Percentiles rank a stretch among this genome's conserved stretches.
Evolutionary conservation across 129 eudicot species (phyloP).

Genomic region (Flaveria sonorensis): DNA sequence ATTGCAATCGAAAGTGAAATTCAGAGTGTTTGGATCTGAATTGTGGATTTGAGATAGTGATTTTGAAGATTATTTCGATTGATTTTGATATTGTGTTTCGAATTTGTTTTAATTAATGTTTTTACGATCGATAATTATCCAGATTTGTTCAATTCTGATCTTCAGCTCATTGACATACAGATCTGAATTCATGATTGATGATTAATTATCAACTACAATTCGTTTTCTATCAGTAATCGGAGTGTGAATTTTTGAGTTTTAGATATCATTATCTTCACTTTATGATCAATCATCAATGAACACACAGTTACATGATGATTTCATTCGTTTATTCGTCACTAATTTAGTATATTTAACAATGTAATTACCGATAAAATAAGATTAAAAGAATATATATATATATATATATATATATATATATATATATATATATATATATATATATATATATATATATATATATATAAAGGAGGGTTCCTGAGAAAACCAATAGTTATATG

Average conservation of each 20-base stretch:
- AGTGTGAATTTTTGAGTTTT: background rate
- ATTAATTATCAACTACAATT: slow-evolving; percentile 4
- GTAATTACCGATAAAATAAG: background rate
- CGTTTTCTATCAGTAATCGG: background rate
- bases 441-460: too few relatives aligned
- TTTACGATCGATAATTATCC: slow-evolving; percentile 1
- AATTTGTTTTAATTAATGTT: background rate
- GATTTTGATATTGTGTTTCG: background rate
- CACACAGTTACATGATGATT: background rate
- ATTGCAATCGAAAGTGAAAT: background rate
- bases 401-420: too few relatives aligned
- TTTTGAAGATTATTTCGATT: background rate
- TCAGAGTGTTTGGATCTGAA: slow-evolving; percentile 33
- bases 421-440: too few relatives aligned
- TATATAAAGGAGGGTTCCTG: too few relatives aligned
- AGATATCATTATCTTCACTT: background rate
- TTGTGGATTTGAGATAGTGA: slow-evolving; percentile 10
- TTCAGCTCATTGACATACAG: background rate
- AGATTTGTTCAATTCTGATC: background rate
- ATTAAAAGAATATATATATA: too few relatives aligned
- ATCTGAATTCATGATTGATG: slow-evolving; percentile 5
- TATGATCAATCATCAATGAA: background rate
- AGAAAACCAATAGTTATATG: too few relatives aligned
- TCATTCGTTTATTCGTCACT: background rate
- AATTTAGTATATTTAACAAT: background rate